These are phyloP conservation scores for Aspergillus nomiae DNA, from an alignment of 2,329 filamentous ascomycete species.

Conservation along the genomic window DNA sequence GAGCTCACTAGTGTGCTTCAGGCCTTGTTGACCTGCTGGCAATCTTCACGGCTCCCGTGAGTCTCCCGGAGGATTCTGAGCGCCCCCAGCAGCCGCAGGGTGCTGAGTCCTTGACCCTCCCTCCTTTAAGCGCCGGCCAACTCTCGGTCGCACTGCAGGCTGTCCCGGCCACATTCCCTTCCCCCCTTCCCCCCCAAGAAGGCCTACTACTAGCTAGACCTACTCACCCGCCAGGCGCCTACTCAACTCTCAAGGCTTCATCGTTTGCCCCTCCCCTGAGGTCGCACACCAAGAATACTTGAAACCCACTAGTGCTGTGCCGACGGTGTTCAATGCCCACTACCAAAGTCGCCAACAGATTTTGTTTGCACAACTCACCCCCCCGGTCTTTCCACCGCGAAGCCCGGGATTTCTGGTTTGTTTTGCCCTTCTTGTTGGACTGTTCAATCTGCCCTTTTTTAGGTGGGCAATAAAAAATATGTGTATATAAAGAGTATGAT, in stretches of 20 bases:
- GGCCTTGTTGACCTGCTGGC: not conserved
- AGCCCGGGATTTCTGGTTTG: not conserved
- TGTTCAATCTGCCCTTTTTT: not conserved
- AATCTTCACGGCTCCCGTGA: not conserved
- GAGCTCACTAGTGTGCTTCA: slow-evolving; percentile 4
- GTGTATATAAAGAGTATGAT: not conserved
- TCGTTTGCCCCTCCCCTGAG: not conserved
- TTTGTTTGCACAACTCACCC: not conserved
- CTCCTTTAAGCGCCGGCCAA: slow-evolving; percentile 1
- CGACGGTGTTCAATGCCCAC: not conserved
- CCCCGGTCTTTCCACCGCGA: not conserved
- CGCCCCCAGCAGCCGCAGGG: not conserved
- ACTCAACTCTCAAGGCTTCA: not conserved
- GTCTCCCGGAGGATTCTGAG: not conserved
- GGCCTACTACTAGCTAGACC: not conserved
- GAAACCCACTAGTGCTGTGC: slow-evolving; percentile 11
- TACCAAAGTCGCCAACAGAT: not conserved
- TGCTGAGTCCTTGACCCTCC: not conserved
- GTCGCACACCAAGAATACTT: not conserved
- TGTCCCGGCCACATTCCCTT: not conserved
- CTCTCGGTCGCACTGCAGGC: slow-evolving; percentile 3
- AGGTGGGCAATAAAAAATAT: not conserved
- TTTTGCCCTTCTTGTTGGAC: not conserved
- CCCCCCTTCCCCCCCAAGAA: not conserved
- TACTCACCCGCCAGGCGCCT: not conserved